A percentile compares a stretch with the other conserved stretches of the same genome.
phyloP scores from a whole-genome alignment of 108 stramenopile genomes.

The Craspedostauros australis region DNA sequence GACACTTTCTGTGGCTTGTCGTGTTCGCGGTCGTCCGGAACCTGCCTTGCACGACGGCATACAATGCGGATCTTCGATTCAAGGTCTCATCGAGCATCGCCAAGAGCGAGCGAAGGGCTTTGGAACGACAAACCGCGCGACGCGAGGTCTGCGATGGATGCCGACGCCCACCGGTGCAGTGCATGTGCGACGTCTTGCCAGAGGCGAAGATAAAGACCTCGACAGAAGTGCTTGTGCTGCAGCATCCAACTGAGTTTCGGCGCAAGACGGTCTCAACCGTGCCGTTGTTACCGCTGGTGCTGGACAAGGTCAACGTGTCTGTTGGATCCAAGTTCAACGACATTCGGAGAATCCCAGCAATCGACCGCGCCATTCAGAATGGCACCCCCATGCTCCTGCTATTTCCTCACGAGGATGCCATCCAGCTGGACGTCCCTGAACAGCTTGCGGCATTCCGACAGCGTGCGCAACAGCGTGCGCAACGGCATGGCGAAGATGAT shows the following conservation, averaged over 20 bases:
- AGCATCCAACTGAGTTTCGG: constrained; percentile 54
- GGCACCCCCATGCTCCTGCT: constrained; percentile 21
- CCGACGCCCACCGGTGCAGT: constrained; percentile 18
- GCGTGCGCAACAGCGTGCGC: neutral
- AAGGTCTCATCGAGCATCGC: constrained; percentile 37
- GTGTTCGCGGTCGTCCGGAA: too few relatives aligned
- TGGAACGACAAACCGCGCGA: constrained; percentile 14
- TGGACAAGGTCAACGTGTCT: constrained; percentile 32
- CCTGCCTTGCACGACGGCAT: too few relatives aligned
- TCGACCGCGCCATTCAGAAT: constrained; percentile 3
- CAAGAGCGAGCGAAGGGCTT: constrained; percentile 32
- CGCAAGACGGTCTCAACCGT: constrained; percentile 44
- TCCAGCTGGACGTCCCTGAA: constrained; percentile 30
- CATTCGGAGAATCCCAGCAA: too few relatives aligned
- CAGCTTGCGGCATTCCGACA: neutral
- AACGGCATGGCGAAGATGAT: neutral
- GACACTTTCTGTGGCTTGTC: too few relatives aligned
- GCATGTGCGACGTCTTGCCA: constrained; percentile 30
- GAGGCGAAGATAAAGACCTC: constrained; percentile 10
- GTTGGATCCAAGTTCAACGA: constrained; percentile 32
- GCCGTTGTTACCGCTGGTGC: constrained; percentile 33
- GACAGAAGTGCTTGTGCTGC: constrained; percentile 39
- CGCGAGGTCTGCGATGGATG: constrained; percentile 17
- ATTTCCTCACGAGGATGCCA: constrained; percentile 44
- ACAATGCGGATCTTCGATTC: constrained; percentile 18